Evolutionary conservation across 495 filamentous ascomycete genomes (phyloP), one percentile per base, ranked within the genome.

Genomic region (Parathielavia hyrcaniae): DNA sequence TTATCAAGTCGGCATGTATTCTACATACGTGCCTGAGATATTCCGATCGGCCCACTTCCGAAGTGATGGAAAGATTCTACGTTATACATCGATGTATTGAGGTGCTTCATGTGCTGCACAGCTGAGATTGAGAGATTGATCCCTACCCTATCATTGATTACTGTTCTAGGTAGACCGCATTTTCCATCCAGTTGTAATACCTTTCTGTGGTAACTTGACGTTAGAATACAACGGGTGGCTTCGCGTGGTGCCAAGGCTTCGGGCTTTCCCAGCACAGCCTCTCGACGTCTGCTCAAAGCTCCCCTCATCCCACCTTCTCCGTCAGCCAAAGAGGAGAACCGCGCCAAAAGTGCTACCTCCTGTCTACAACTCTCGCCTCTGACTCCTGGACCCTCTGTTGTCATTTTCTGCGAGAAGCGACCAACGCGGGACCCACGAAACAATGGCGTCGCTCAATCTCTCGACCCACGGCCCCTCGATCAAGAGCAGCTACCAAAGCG

Each of bases 391-490:
- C 16, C 44, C n/a, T 48, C n/a, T 38, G 16, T 23, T n/a, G 12
- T n/a, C 11, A 45, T 60, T n/a, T 12, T 14, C 14, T 38, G 14
- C 40, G 19, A 47, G 36, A 43, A 51, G 38, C 47, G 19, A 38
- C 32, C 43, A 34, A 52, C 9, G 16, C 26, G 35, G 34, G 23
- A 9, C 38, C 6, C 34, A 9, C 43, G 35, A 32, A 52, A 60
- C 52, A 44, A 99, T 99, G 93, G 87, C 93, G 35, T 86, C 91
- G 49, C 83, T 99, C 61, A 97, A 99, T 69, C 77, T 89, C 57
- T 96, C 91, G 54, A 81, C 80, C 72, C 90, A 97, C 73, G 90
- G 95, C 20, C 84, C 90, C 38, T 92, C 90, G 36, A 96, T 97
- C 71, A 87, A 84, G 53, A 88, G 86, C 71, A 95, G 90, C 74